Evolutionary conservation across 169 alveolate genomes (phyloP), one percentile per base, ranked within the genome.

Genomic region (Plasmodium relictum): DNA sequence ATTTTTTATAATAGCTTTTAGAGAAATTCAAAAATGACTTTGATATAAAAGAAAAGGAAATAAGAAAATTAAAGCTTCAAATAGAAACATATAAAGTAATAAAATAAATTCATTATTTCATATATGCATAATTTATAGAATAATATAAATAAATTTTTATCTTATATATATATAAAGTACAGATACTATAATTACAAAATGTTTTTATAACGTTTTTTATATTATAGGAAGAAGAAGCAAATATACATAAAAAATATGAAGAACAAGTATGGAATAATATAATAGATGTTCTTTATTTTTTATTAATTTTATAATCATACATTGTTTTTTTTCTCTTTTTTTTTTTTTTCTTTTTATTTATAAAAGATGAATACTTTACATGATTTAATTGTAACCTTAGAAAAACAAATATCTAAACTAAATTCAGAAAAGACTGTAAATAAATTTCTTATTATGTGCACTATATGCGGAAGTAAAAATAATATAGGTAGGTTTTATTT

Each of bases 231-330:
- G 91, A 83, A 39, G 91, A 83, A 22, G 52, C 71, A 18, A 83
- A 83, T 58, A 83, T 83, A 31, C 91, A 83, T 48, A 83, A 83
- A 69, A 83, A 83, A 61, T 83, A 83, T 56, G 91, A 83, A 42
- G 91, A 83, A 31, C 91, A 83, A 66, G 89, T 76, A 50, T 50
- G 3, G 63, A 63, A 50, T 45, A 12, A 76, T 20, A 76, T 48
- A 52, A n/a, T 31, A 22, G 7, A 14, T 3, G n/a, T 14, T 44
- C n/a, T 10, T n/a, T 68, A 42, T n/a, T 39, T 41, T 1, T 12
- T 12, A n/a, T 1, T 14, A 20, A 8, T 16, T 14, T 65, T 44
- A 31, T 31, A 31, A 52, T 52, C n/a, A 22, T 22, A 14, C 0
- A 6, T 42, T 26, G 18, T 14, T 44, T 20, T 10, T n/a, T 68